Base-by-base conservation (phyloP, 2,329 filamentous ascomycete species). In the Onygena corvina region DNA sequence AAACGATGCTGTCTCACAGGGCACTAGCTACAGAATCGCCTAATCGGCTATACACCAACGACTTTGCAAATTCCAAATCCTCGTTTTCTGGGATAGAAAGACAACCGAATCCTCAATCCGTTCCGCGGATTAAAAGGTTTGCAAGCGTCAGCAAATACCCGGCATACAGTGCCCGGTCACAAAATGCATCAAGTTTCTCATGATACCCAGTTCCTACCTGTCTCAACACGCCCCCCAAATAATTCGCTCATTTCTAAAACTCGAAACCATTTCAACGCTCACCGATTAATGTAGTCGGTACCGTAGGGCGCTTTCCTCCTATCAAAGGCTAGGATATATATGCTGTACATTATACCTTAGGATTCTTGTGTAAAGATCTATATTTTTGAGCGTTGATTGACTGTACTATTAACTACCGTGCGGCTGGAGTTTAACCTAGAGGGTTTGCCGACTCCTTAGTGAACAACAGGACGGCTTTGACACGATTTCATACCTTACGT, bases 71-170 rank as follows among this genome's bases (percentile, higher is more conserved):
- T 3, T 8, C 38, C 21, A 42, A 42, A 42, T n/a, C 38, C 12
- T 25, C 21, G 9, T 42, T n/a, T 7, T 12, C 12, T 6, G 12
- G 27, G 23, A 6, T 42, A 6, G 21, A 42, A n/a, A 27, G 11
- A 11, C 20, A 2, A 8, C 21, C 38, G 3, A 16, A 3, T 6
- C 25, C 20, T n/a, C 25, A 27, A 14, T 23, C 12, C 6, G n/a
- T 23, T n/a, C 38, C 38, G n/a, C 38, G n/a, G 21, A 42, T 42
- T 8, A 27, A 42, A 42, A 42, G 12, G 38, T 11, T 42, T 25
- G 7, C 21, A 16, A 4, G 21, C 4, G 16, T 27, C 38, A 11
- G 27, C 27, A 42, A 27, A 27, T 42, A 42, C 16, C 3, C 38
- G 3, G n/a, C 21, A 6, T 20, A 11, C 6, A 20, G 16, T 27